phyloP scores from a whole-genome alignment of 768 basidiomycete species.

The Boletus huronensis region DNA sequence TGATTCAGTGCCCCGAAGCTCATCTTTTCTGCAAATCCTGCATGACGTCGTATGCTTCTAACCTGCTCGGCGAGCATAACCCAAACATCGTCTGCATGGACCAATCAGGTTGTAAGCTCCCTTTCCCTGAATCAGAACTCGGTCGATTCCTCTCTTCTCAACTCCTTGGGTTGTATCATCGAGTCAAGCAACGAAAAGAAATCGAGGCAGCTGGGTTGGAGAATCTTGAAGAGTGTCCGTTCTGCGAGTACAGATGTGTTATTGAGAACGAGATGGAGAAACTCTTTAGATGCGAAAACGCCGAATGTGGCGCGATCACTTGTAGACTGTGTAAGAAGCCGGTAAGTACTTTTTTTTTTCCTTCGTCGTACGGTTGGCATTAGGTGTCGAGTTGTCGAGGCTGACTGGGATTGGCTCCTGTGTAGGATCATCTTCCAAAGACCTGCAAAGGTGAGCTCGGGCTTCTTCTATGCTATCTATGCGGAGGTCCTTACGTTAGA shows the following conservation, averaged over 20 bases:
- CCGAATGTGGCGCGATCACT: slow-evolving; percentile 70
- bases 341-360: slow-evolving; percentile 40
- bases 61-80: slow-evolving; percentile 60
- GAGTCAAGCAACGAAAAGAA: slow-evolving; percentile 74
- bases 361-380: not conserved
- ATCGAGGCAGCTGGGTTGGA: slow-evolving; percentile 76
- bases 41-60: slow-evolving; percentile 64
- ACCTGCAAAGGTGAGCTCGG: slow-evolving; percentile 60
- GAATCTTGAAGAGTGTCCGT: slow-evolving; percentile 85
- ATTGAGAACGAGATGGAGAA: slow-evolving; percentile 67
- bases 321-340: slow-evolving; percentile 77
- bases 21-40: slow-evolving; percentile 84
- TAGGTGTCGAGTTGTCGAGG: not conserved
- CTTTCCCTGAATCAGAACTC: slow-evolving; percentile 69
- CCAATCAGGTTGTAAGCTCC: slow-evolving; percentile 63
- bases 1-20: slow-evolving; percentile 86
- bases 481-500: not conserved
- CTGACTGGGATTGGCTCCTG: slow-evolving; percentile 3
- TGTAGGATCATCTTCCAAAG: slow-evolving; percentile 77
- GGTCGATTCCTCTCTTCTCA: slow-evolving; percentile 62
- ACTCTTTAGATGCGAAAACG: slow-evolving; percentile 52
- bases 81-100: slow-evolving; percentile 78
- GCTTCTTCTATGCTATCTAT: not conserved
- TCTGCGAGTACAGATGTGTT: slow-evolving; percentile 84
- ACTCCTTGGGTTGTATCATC: slow-evolving; percentile 65